Evolutionary conservation across 352 stramenopile species (phyloP).

Genomic region (Globisporangium nunn): DNA sequence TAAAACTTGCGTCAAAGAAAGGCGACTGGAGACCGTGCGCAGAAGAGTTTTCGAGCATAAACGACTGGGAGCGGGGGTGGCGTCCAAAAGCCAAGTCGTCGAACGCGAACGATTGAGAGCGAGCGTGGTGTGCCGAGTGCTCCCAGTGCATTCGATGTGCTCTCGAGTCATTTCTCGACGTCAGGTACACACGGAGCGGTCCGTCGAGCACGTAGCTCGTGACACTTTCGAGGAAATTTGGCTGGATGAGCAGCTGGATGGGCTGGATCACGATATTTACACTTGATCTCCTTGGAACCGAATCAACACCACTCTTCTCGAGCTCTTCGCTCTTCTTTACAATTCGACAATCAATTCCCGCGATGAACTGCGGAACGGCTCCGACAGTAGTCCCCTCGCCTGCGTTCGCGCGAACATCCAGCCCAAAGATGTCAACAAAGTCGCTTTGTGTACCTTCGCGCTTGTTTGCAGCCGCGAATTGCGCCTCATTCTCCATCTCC

Average conservation of each 20-base stretch:
- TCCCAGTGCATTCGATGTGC: constrained; percentile 1
- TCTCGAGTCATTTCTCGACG: constrained; percentile 5
- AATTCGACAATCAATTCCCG: constrained; percentile 40
- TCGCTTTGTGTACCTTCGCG: constrained; percentile 9
- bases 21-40: constrained; percentile 9
- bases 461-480: constrained; percentile 2
- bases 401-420: constrained; percentile 23
- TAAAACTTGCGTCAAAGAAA: constrained; percentile 10
- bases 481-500: constrained; percentile 7
- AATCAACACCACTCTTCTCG: constrained; percentile 1
- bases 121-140: neutral
- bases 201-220: constrained; percentile 54
- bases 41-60: constrained; percentile 10
- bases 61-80: constrained; percentile 14
- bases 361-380: constrained; percentile 20
- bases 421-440: constrained; percentile 51
- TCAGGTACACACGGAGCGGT: constrained; percentile 34
- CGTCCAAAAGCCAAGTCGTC: constrained; percentile 6
- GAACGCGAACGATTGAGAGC: constrained; percentile 9
- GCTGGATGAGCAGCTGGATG: constrained; percentile 44
- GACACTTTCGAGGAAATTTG: constrained; percentile 55
- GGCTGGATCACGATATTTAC: constrained; percentile 41
- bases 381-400: constrained; percentile 1
- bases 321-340: constrained; percentile 9
- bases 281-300: constrained; percentile 21